Conservation (phyloP, 2,329 filamentous ascomycete species). For the Pyrenophora teres region DNA sequence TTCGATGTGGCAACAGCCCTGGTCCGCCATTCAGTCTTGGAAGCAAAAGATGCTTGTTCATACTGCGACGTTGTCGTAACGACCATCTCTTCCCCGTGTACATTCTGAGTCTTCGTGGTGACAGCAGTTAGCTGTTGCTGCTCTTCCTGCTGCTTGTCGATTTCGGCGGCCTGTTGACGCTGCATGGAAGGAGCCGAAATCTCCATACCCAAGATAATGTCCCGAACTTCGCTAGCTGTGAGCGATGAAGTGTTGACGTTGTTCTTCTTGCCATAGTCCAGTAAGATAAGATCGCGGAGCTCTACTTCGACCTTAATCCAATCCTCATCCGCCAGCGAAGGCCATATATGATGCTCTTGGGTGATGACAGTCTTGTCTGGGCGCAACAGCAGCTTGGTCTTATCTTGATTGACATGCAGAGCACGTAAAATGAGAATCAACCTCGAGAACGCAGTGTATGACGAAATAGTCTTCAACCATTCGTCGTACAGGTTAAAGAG, state of each 20-base stretch:
- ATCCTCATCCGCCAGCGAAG: conserved; percentile 87
- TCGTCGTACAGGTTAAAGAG: conserved; percentile 99
- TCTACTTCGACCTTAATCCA: conserved; percentile 99
- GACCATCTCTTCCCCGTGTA: conserved; percentile 95
- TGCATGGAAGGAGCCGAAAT: conserved; percentile 98
- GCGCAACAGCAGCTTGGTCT: conserved; percentile 92
- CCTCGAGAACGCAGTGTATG: conserved; percentile 97
- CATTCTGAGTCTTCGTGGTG: conserved; percentile 97
- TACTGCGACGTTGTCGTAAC: conserved; percentile 98
- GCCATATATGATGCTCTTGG: conserved; percentile 99
- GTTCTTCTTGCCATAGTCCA: conserved; percentile 99
- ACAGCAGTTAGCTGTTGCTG: conserved; percentile 95
- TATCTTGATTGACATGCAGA: conserved; percentile 96
- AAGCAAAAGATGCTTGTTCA: conserved; percentile 96
- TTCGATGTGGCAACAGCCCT: conserved; percentile 96
- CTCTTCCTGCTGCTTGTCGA: conserved; percentile 98
- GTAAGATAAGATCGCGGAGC: conserved; percentile 90
- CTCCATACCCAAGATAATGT: conserved; percentile 99
- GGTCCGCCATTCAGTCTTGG: conserved; percentile 98
- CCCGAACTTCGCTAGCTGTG: conserved; percentile 94
- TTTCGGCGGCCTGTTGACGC: conserved; percentile 95
- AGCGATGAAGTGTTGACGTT: conserved; percentile 98
- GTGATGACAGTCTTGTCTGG: conserved; percentile 99
- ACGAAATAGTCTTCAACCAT: conserved; percentile 97
- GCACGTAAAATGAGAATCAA: conserved; percentile 91